A percentile compares a stretch with the other conserved stretches of the same genome.
Conservation (phyloP, 352 stramenopile genomes). For the Pythium coloratum region DNA sequence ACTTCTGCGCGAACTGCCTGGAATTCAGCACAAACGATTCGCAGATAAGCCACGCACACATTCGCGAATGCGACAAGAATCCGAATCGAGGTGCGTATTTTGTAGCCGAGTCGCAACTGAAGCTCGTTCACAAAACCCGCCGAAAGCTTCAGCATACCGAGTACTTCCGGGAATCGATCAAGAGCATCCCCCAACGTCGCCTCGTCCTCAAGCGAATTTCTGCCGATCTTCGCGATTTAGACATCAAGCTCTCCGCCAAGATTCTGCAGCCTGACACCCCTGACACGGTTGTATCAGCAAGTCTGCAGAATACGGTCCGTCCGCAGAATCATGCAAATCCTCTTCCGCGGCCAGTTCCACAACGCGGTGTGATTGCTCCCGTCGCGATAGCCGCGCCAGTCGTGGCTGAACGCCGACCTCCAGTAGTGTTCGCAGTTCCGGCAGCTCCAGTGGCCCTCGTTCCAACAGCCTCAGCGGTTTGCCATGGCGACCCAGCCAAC, state of each 20-base stretch:
- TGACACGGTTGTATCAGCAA: too few relatives aligned
- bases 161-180: not conserved
- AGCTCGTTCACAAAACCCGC: constrained; percentile 8
- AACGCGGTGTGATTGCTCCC: too few relatives aligned
- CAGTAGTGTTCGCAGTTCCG: too few relatives aligned
- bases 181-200: not conserved
- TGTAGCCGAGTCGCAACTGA: not conserved
- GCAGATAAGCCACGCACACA: constrained; percentile 17
- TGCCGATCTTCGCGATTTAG: not conserved
- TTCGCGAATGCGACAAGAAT: constrained; percentile 23
- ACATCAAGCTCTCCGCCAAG: not conserved
- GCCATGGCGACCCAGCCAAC: too few relatives aligned
- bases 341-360: too few relatives aligned
- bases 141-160: not conserved
- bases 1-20: constrained; percentile 30
- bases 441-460: too few relatives aligned
- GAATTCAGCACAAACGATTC: not conserved
- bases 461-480: too few relatives aligned
- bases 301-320: too few relatives aligned
- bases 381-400: too few relatives aligned
- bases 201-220: not conserved
- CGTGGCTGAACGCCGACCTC: too few relatives aligned
- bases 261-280: too few relatives aligned
- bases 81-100: constrained; percentile 14
- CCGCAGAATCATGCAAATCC: too few relatives aligned